phyloP scores from a whole-genome alignment of 2,329 filamentous ascomycete species.

The Trichoderma cornu-damae region DNA sequence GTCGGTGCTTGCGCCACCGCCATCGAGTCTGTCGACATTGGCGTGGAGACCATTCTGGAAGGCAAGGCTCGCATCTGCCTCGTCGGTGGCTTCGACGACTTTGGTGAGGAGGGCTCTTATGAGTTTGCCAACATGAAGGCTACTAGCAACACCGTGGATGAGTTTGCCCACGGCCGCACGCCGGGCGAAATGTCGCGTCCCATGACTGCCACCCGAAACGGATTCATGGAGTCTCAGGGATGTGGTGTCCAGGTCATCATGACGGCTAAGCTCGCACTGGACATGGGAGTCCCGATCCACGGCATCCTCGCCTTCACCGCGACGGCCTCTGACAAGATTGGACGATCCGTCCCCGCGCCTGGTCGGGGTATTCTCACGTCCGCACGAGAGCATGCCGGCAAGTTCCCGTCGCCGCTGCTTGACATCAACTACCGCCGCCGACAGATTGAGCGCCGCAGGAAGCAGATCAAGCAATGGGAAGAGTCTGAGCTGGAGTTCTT shows the following conservation, averaged over 20 bases:
- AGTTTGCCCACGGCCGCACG: constrained; percentile 91
- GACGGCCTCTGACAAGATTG: constrained; percentile 98
- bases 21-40: constrained; percentile 95
- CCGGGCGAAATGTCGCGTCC: constrained; percentile 97
- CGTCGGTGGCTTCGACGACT: constrained; percentile 98
- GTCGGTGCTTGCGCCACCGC: constrained; percentile 96
- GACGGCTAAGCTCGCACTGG: constrained; percentile 89
- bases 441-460: constrained; percentile 89
- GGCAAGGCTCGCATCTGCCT: constrained; percentile 97
- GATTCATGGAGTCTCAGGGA: constrained; percentile 99
- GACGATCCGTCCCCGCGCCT: constrained; percentile 91
- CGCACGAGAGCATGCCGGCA: constrained; percentile 82
- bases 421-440: constrained; percentile 97
- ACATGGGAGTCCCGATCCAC: constrained; percentile 98
- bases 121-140: constrained; percentile 99
- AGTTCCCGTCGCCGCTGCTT: constrained; percentile 90
- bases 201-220: constrained; percentile 91
- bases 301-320: constrained; percentile 89
- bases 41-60: constrained; percentile 96
- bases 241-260: constrained; percentile 98
- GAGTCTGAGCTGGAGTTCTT: constrained; percentile 91
- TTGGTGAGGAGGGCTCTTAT: constrained; percentile 97
- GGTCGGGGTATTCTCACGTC: constrained; percentile 96
- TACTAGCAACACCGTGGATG: constrained; percentile 95
- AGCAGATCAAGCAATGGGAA: constrained; percentile 94